Evolutionary conservation across 352 stramenopile genomes (phyloP).

Genomic region (Sclerospora graminicola): DNA sequence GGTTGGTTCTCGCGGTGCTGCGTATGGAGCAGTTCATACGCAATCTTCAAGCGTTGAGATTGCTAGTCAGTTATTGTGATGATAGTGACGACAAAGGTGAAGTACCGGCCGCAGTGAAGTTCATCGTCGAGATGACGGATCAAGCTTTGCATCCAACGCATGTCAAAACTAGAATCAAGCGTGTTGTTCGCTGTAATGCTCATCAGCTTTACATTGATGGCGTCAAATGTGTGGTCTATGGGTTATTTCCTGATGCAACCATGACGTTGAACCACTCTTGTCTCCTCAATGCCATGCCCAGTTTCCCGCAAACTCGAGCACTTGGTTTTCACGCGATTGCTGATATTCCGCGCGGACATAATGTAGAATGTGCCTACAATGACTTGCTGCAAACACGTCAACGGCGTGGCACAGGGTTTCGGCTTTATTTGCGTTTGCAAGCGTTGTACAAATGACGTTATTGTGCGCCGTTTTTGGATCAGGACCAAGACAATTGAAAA

Average conservation of each 20-base stretch:
- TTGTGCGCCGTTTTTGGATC: neutral
- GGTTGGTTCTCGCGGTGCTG: slow-evolving; percentile 39
- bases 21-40: slow-evolving; percentile 43
- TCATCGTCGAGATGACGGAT: slow-evolving; percentile 7
- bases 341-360: slow-evolving; percentile 15
- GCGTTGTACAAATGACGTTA: slow-evolving; percentile 24
- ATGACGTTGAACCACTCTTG: slow-evolving; percentile 70
- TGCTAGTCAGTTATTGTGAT: slow-evolving; percentile 13
- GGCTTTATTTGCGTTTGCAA: slow-evolving; percentile 39
- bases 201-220: slow-evolving; percentile 42
- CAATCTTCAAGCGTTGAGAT: slow-evolving; percentile 19
- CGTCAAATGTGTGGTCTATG: slow-evolving; percentile 26
- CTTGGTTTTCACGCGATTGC: slow-evolving; percentile 37
- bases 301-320: slow-evolving; percentile 30
- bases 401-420: slow-evolving; percentile 33
- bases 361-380: slow-evolving; percentile 50
- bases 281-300: slow-evolving; percentile 39
- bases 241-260: slow-evolving; percentile 54
- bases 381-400: slow-evolving; percentile 29
- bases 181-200: slow-evolving; percentile 46
- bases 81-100: neutral
- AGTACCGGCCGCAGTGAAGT: neutral
- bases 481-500: neutral
- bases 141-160: slow-evolving; percentile 11
- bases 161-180: slow-evolving; percentile 24